Evolutionary conservation across 768 basidiomycete genomes (phyloP).

Genomic region (Tulasnella sp.): DNA sequence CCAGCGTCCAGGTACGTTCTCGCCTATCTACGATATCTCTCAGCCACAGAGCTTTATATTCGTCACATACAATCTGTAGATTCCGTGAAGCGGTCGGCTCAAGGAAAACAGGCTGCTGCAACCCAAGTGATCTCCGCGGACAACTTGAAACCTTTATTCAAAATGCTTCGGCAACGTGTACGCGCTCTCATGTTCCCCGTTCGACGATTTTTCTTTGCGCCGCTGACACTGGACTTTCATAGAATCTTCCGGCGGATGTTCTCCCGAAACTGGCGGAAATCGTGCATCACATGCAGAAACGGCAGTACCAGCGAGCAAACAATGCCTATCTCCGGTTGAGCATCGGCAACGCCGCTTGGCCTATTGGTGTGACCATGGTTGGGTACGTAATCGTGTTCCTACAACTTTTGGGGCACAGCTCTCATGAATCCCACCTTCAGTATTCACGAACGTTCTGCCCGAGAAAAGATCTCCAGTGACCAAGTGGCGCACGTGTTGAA

Average conservation of each 20-base stretch:
- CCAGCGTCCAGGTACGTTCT: conserved; percentile 69
- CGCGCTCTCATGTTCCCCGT: conserved; percentile 30
- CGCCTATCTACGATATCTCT: neutral
- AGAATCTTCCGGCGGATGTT: conserved; percentile 76
- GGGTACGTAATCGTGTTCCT: conserved; percentile 51
- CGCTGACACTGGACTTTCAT: neutral
- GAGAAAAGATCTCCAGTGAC: conserved; percentile 95
- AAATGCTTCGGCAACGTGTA: conserved; percentile 77
- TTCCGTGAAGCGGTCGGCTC: conserved; percentile 74
- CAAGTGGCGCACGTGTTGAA: conserved; percentile 98
- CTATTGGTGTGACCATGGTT: conserved; percentile 99
- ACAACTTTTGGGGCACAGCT: neutral
- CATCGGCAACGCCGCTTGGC: conserved; percentile 99
- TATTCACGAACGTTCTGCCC: conserved; percentile 95
- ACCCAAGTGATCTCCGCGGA: conserved; percentile 93
- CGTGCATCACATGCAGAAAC: conserved; percentile 91
- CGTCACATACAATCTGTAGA: conserved; percentile 40
- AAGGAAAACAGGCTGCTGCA: conserved; percentile 90
- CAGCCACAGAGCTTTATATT: neutral
- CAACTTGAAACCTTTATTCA: conserved; percentile 95
- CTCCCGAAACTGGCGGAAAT: conserved; percentile 84
- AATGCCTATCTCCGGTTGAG: conserved; percentile 94
- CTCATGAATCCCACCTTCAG: conserved; percentile 29
- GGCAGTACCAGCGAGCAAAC: conserved; percentile 92
- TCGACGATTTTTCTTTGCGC: neutral